Conservation (phyloP, 2,329 filamentous ascomycete genomes). For the Monosporascus cannonballus region DNA sequence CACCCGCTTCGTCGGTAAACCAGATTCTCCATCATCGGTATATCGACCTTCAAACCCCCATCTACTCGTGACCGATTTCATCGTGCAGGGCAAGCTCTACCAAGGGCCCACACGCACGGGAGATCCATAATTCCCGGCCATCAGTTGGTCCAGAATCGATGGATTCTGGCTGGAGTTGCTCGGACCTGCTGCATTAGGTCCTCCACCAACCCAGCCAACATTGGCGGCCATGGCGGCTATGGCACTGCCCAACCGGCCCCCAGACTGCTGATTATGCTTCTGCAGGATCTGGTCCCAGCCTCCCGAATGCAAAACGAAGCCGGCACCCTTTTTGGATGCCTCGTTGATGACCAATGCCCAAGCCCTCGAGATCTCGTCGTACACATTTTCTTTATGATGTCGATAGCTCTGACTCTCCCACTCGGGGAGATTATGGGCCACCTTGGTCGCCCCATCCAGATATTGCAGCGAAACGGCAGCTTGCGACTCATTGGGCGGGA, state of each 20-base stretch:
- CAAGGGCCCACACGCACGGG: slow-evolving; percentile 58
- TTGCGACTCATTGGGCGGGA: slow-evolving; percentile 85
- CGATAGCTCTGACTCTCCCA: slow-evolving; percentile 88
- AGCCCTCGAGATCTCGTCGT: slow-evolving; percentile 90
- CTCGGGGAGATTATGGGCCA: slow-evolving; percentile 83
- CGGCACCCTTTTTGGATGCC: slow-evolving; percentile 82
- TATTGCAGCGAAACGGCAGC: slow-evolving; percentile 78
- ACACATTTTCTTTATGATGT: slow-evolving; percentile 89
- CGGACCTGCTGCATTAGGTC: slow-evolving; percentile 11
- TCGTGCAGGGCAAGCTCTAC: slow-evolving; percentile 28
- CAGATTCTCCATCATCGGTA: no score
- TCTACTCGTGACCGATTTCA: no score
- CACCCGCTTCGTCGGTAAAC: no score
- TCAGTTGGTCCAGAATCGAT: slow-evolving; percentile 57
- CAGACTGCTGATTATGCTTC: slow-evolving; percentile 83
- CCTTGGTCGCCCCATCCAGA: slow-evolving; percentile 81
- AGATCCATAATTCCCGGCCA: slow-evolving; percentile 54
- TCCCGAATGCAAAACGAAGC: slow-evolving; percentile 81
- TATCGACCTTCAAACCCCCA: no score
- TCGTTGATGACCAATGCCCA: slow-evolving; percentile 91
- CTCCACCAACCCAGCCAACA: slow-evolving; percentile 69
- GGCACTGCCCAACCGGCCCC: slow-evolving; percentile 73
- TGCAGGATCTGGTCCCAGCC: slow-evolving; percentile 86
- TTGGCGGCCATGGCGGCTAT: slow-evolving; percentile 69
- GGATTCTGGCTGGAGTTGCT: slow-evolving; percentile 35